phyloP scores from a whole-genome alignment of 2,329 filamentous ascomycete species.

The Xylaria sp. region DNA sequence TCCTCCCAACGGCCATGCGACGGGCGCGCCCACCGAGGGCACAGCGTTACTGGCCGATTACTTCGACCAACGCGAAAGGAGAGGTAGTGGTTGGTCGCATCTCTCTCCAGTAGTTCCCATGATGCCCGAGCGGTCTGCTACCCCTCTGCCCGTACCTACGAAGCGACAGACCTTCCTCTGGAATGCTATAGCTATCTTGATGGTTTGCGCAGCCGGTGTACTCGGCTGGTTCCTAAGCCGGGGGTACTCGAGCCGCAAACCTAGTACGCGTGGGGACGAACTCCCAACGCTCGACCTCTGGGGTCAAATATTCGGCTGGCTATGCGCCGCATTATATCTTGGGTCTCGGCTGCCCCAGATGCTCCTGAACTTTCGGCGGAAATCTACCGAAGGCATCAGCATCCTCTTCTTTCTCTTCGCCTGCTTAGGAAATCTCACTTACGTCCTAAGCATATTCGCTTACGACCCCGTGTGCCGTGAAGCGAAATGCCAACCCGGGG shows the following conservation, averaged over 20 bases:
- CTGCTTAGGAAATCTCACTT: slow-evolving; percentile 93
- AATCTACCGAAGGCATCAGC: slow-evolving; percentile 92
- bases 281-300: slow-evolving; percentile 75
- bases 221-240: slow-evolving; percentile 85
- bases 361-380: slow-evolving; percentile 89
- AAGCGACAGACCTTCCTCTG: slow-evolving; percentile 71
- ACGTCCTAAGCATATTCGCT: slow-evolving; percentile 90
- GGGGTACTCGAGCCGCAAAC: slow-evolving; percentile 54
- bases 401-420: slow-evolving; percentile 97
- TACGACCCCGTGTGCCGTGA: slow-evolving; percentile 79
- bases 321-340: slow-evolving; percentile 90
- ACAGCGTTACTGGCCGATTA: slow-evolving; percentile 63
- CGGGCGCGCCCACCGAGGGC: slow-evolving; percentile 61
- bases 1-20: slow-evolving; percentile 50
- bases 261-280: slow-evolving; percentile 55
- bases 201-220: slow-evolving; percentile 86
- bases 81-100: slow-evolving; percentile 68
- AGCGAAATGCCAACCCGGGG: slow-evolving; percentile 70
- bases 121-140: slow-evolving; percentile 60
- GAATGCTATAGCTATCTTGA: slow-evolving; percentile 79
- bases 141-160: slow-evolving; percentile 60
- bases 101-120: slow-evolving; percentile 87
- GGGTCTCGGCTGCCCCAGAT: slow-evolving; percentile 91
- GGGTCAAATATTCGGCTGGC: slow-evolving; percentile 93
- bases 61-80: slow-evolving; percentile 57